These are phyloP conservation scores for Entomortierella beljakovae DNA, from an alignment of 192 early-diverging fungal genomes.

Conservation along the genomic window DNA sequence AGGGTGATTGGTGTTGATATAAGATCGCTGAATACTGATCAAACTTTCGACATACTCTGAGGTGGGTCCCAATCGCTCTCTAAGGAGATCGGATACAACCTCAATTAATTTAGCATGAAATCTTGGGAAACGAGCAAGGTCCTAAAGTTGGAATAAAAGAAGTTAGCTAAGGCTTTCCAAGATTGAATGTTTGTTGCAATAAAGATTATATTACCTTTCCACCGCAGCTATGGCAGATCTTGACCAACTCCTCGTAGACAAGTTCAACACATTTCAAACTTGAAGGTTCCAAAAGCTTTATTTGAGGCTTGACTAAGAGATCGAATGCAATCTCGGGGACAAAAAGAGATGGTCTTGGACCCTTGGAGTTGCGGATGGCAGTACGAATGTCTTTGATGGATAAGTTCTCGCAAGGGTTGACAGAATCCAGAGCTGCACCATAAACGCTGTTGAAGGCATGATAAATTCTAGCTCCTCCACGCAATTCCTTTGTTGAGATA, in stretches of 20 bases:
- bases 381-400: conserved; percentile 80
- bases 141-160: conserved; percentile 38
- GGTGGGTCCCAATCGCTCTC: conserved; percentile 79
- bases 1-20: conserved; percentile 89
- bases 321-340: conserved; percentile 90
- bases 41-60: conserved; percentile 81
- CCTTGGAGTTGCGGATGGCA: conserved; percentile 87
- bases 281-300: conserved; percentile 78
- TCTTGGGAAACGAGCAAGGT: conserved; percentile 81
- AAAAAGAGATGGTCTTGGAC: conserved; percentile 83
- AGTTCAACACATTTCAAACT: conserved; percentile 85
- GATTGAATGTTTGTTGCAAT: neutral
- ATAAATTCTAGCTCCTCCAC: conserved; percentile 85
- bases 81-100: conserved; percentile 81
- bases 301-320: conserved; percentile 84
- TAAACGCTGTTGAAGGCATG: conserved; percentile 87
- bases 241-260: conserved; percentile 86
- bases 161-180: too few species aligned
- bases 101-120: conserved; percentile 80
- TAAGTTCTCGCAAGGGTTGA: conserved; percentile 78
- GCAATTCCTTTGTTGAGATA: conserved; percentile 82
- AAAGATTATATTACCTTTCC: conserved; percentile 61
- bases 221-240: conserved; percentile 82
- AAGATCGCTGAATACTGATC: conserved; percentile 84
- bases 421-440: conserved; percentile 77